Conservation (phyloP, 352 stramenopile genomes). For the Phytophthora crassamura region DNA sequence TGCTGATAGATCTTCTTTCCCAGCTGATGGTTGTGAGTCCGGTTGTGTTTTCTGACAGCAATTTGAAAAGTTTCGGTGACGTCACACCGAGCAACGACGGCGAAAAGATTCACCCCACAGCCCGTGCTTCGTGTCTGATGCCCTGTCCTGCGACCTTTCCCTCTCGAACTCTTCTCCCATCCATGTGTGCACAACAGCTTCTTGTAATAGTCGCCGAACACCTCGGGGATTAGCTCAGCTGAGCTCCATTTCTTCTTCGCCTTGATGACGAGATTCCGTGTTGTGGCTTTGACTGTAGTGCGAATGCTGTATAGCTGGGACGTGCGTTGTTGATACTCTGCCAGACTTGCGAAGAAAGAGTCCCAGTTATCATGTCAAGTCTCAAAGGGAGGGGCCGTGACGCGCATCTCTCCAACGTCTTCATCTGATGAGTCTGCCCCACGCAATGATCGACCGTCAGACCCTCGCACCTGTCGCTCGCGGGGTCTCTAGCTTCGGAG, state of each 20-base stretch:
- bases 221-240: background rate
- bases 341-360: background rate
- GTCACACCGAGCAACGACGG: background rate
- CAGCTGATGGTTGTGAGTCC: constrained; percentile 7
- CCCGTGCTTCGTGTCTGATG: background rate
- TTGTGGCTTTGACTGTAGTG: background rate
- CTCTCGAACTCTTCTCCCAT: constrained; percentile 1
- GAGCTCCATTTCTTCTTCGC: constrained; percentile 7
- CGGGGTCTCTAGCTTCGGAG: no score
- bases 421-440: no score
- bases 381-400: background rate
- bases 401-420: no score
- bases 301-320: constrained; percentile 1
- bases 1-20: background rate
- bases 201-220: constrained; percentile 10
- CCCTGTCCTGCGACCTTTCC: background rate
- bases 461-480: no score
- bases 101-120: background rate
- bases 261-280: background rate
- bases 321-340: background rate
- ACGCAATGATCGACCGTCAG: no score
- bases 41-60: background rate
- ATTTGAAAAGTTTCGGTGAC: background rate
- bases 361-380: constrained; percentile 6
- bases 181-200: constrained; percentile 8